These are phyloP conservation scores for Epichloe gansuensis DNA, from an alignment of 2,329 filamentous ascomycete species.

Conservation along the genomic window DNA sequence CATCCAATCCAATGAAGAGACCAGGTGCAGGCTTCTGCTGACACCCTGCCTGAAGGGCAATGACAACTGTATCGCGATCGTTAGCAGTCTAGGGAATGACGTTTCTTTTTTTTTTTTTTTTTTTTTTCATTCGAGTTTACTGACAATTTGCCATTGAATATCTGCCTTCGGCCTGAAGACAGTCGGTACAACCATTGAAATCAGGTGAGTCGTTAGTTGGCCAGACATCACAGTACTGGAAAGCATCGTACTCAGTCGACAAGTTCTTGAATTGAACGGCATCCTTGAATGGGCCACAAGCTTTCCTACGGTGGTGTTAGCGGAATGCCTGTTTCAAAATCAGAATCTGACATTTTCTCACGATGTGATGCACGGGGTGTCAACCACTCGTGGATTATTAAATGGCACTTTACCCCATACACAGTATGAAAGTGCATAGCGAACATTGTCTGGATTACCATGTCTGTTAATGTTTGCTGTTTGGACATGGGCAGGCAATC, in stretches of 20 bases:
- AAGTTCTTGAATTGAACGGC: conserved; percentile 39
- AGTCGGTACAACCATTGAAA: conserved; percentile 30
- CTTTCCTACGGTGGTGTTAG: conserved; percentile 27
- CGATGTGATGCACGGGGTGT: conserved; percentile 41
- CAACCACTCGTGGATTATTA: conserved; percentile 26
- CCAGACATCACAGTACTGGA: conserved; percentile 44
- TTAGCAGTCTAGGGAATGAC: background rate
- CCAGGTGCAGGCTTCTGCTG: conserved; percentile 37
- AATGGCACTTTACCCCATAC: conserved; percentile 33
- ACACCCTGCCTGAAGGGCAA: conserved; percentile 43
- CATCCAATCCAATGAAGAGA: conserved; percentile 35
- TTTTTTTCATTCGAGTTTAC: conserved; percentile 9
- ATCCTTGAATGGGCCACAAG: conserved; percentile 36
- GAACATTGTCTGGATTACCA: conserved; percentile 38
- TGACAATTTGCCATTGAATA: conserved; percentile 43
- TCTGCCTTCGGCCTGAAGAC: conserved; percentile 27
- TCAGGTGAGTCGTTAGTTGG: conserved; percentile 24
- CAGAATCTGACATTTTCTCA: conserved; percentile 15
- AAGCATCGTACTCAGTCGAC: conserved; percentile 30
- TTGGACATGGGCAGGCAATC: background rate
- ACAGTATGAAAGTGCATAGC: conserved; percentile 44
- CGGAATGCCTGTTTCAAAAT: conserved; percentile 7
- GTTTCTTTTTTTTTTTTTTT: no score
- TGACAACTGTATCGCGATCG: conserved; percentile 28
- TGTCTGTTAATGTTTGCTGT: background rate